Percentiles rank a stretch among this genome's conserved stretches.
These are phyloP conservation scores for Eimeria tenella DNA, from an alignment of 169 alveolate species.

Conservation along the genomic window DNA sequence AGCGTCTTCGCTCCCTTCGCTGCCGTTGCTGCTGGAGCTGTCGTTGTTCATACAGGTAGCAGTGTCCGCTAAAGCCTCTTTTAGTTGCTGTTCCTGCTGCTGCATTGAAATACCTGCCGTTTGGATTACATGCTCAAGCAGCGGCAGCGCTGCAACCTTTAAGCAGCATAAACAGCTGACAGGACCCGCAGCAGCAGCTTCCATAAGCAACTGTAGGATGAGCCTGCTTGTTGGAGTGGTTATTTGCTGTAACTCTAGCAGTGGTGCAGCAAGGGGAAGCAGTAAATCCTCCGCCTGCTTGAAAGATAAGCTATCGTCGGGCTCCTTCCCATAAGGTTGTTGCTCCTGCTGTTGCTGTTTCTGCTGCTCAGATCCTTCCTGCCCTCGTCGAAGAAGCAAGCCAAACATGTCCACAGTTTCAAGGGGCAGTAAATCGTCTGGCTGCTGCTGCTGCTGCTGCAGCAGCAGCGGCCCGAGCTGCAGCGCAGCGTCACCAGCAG, in stretches of 20 bases:
- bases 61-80: not conserved
- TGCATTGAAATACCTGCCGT: not conserved
- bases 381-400: constrained; percentile 22
- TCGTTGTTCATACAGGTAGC: not conserved
- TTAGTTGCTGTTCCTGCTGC: constrained; percentile 54
- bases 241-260: constrained; percentile 35
- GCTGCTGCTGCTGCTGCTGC: constrained; percentile 70
- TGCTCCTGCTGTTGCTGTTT: constrained; percentile 46
- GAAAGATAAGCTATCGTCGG: not conserved
- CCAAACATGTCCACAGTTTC: constrained; percentile 8
- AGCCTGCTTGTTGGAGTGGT: not conserved
- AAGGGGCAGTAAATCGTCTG: constrained; percentile 31
- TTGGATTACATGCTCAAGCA: not conserved
- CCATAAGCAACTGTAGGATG: constrained; percentile 16
- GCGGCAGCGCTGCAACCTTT: constrained; percentile 8
- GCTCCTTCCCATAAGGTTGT: constrained; percentile 13
- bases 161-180: constrained; percentile 31
- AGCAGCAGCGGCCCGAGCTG: constrained; percentile 49
- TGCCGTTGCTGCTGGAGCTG: constrained; percentile 57
- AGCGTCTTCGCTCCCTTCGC: constrained; percentile 1
- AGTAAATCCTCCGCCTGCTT: constrained; percentile 35
- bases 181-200: constrained; percentile 40
- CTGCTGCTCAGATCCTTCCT: not conserved
- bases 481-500: constrained; percentile 53
- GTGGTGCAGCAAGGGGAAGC: constrained; percentile 5